Evolutionary conservation across 441 rosid genomes (phyloP).

Genomic region (Theobroma grandiflorum): DNA sequence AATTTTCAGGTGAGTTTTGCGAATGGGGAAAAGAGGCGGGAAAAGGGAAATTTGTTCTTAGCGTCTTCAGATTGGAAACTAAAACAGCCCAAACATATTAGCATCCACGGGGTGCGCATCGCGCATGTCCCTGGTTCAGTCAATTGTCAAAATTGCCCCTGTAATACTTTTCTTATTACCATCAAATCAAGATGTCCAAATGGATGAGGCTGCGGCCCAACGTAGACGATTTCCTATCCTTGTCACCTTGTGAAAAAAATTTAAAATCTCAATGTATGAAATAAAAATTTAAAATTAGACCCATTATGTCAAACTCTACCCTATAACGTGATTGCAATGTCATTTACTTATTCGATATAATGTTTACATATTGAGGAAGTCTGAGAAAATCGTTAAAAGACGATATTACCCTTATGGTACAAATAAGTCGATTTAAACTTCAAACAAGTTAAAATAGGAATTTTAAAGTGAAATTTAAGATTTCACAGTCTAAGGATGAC

Average conservation of each 20-base stretch:
- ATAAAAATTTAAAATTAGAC: neutral
- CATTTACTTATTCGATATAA: no score
- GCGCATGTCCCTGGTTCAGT: conserved; percentile 19
- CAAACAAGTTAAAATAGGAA: no score
- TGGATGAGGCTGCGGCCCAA: neutral
- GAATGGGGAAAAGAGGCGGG: conserved; percentile 34
- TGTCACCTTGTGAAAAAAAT: neutral
- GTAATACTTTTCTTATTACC: neutral
- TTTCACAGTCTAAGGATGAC: no score
- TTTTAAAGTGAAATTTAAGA: no score
- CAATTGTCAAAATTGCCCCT: conserved; percentile 9
- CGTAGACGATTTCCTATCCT: neutral
- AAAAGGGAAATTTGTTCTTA: conserved; percentile 13
- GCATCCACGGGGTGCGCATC: neutral
- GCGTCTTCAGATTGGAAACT: no score
- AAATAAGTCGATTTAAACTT: no score
- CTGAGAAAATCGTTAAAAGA: no score
- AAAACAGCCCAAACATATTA: conserved; percentile 18
- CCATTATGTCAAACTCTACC: no score
- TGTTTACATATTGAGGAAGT: no score
- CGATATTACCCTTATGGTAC: no score
- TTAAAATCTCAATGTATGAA: neutral
- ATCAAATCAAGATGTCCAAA: neutral
- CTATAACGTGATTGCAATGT: no score
- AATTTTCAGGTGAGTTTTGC: neutral